Percentiles rank a stretch among this genome's conserved stretches.
These are phyloP conservation scores for Leccinum barrowsii DNA, from an alignment of 768 basidiomycete species.

Conservation along the genomic window DNA sequence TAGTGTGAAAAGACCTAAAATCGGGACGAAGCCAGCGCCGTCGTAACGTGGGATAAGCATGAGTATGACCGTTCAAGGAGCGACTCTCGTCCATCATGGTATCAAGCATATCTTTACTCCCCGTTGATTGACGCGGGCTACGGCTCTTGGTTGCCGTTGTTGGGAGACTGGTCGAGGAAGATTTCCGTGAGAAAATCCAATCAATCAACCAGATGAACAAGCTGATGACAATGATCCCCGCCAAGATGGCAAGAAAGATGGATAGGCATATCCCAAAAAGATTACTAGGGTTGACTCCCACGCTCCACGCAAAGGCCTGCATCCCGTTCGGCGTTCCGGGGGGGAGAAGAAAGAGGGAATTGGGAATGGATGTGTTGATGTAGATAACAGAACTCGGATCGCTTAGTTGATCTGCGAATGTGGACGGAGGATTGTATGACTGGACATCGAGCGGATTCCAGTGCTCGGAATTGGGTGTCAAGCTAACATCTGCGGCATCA, in stretches of 20 bases:
- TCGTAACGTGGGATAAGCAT: conserved; percentile 24
- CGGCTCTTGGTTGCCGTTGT: conserved; percentile 25
- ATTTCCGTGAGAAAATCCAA: conserved; percentile 37
- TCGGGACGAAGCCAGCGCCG: conserved; percentile 44
- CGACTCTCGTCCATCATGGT: conserved; percentile 29
- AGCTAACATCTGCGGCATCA: conserved; percentile 59
- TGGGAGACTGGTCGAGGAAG: conserved; percentile 15
- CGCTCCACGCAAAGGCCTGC: conserved; percentile 75
- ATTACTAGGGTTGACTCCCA: conserved; percentile 80
- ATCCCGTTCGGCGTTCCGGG: conserved; percentile 61
- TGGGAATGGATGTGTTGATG: conserved; percentile 63
- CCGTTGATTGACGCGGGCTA: conserved; percentile 40
- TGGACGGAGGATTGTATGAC: conserved; percentile 60
- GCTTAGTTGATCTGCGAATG: conserved; percentile 69
- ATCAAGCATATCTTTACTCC: conserved; percentile 53
- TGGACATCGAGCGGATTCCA: conserved; percentile 65
- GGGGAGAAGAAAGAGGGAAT: conserved; percentile 72
- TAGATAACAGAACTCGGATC: conserved; percentile 74
- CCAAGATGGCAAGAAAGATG: conserved; percentile 78
- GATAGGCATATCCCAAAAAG: conserved; percentile 79
- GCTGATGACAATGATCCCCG: conserved; percentile 66
- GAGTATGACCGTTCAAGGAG: conserved; percentile 25
- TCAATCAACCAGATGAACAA: conserved; percentile 72
- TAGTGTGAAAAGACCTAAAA: conserved; percentile 76
- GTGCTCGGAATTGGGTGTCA: conserved; percentile 53